Evolutionary conservation across 2,329 filamentous ascomycete genomes (phyloP), one percentile per base, ranked within the genome.

Genomic region (Arthrocladium fulminans): DNA sequence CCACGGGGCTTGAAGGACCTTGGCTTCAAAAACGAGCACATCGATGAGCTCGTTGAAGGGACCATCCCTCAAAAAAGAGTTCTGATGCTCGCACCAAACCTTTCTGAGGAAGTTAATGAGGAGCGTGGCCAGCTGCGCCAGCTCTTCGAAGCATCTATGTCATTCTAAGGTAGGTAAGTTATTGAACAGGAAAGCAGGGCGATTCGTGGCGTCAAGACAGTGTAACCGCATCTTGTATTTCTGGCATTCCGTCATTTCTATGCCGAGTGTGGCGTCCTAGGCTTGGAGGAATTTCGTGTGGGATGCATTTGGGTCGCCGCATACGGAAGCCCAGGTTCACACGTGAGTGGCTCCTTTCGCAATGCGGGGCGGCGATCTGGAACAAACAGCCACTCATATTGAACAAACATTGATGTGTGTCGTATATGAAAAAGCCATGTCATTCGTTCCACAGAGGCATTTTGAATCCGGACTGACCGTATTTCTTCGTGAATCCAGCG

Each of bases 11-110:
- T 98, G 56, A 88, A 85, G 69, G 81, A 78, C 30, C 69, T 98
- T 10, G 94, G 92, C 0, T 98, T 97, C 62, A 76, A 76, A 46
- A 69, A 67, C 13, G 77, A 79, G 32, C 80, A 97, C 69, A 73
- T 98, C 15, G 87, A 94, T 54, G 79, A 73, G 8, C 70, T 98
- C 54, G 88, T 98, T 1, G 90, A 97, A 67, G 94, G 92, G 1
- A 98, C 92, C 0, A 82, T 98, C 53, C 92, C 92, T 3, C 92
- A 98, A 71, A 80, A 81, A 48, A 75, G 92, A 56, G 94, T 98
- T 48, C 65, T 98, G 61, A 92, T 89, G 83, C 69, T 98, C 53
- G 92, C 92, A 24, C 94, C 92, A 0, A 88, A 79, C 22, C 66
- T 98, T 59, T 80, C 78, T 32, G 77, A 75, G 56, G 84, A 88